phyloP scores from a whole-genome alignment of 371 early-diverging fungal genomes.

The Dinochytrium kinnereticum region DNA sequence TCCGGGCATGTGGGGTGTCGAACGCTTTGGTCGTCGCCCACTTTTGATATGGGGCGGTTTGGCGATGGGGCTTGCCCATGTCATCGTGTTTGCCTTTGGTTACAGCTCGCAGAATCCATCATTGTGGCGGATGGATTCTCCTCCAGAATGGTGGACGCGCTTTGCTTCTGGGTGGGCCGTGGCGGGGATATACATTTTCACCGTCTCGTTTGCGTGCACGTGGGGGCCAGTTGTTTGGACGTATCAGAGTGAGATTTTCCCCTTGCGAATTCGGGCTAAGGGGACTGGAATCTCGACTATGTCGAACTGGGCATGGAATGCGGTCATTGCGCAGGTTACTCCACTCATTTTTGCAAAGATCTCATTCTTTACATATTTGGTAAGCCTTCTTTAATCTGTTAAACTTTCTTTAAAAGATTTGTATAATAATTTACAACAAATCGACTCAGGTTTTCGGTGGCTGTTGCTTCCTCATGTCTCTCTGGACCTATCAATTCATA shows the following conservation, averaged over 20 bases:
- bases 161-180: no score
- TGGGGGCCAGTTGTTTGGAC: slow-evolving; percentile 96
- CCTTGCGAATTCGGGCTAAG: slow-evolving; percentile 65
- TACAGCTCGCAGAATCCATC: slow-evolving; percentile 21
- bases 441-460: no score
- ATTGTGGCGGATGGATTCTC: neutral
- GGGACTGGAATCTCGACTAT: slow-evolving; percentile 86
- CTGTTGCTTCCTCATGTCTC: slow-evolving; percentile 53
- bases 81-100: slow-evolving; percentile 47
- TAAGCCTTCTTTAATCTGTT: no score
- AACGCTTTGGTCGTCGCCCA: slow-evolving; percentile 49
- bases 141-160: slow-evolving; percentile 41
- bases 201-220: slow-evolving; percentile 72
- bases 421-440: no score
- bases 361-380: neutral
- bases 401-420: no score
- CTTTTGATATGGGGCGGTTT: slow-evolving; percentile 52
- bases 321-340: slow-evolving; percentile 26
- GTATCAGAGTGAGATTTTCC: slow-evolving; percentile 83
- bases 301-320: slow-evolving; percentile 87
- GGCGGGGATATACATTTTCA: slow-evolving; percentile 44
- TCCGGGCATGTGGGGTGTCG: slow-evolving; percentile 56
- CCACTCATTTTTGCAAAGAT: neutral
- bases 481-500: slow-evolving; percentile 68
- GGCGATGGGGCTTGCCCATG: slow-evolving; percentile 45